A percentile compares a stretch with the other conserved stretches of the same genome.
Conservation (phyloP, 179 eudicot species). For the Beta lomatogona region DNA sequence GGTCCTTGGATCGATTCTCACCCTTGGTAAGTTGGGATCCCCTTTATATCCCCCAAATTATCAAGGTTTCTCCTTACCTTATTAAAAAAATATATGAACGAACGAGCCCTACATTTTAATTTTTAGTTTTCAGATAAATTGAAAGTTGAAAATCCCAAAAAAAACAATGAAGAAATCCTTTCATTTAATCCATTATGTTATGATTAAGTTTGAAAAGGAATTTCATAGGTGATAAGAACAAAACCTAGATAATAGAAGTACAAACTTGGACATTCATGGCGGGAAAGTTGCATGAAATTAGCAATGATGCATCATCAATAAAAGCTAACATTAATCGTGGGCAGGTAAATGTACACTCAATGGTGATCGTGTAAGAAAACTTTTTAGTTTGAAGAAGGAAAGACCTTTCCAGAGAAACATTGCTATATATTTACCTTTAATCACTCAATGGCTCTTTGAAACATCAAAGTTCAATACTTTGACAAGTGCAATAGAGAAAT, state of each 20-base stretch:
- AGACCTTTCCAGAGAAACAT: not conserved
- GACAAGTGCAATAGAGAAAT: not conserved
- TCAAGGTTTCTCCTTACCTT: no score
- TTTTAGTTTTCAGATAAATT: no score
- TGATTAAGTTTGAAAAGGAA: no score
- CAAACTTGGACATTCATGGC: not conserved
- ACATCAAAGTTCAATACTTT: constrained; percentile 6
- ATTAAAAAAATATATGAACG: no score
- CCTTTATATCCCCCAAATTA: no score
- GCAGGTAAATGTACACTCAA: not conserved
- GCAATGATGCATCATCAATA: not conserved
- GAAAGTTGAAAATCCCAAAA: no score
- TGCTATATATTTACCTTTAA: not conserved
- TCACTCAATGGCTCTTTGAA: not conserved
- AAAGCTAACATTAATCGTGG: constrained; percentile 13
- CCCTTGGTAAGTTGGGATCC: no score
- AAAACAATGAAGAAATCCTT: no score
- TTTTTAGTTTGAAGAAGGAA: constrained; percentile 25
- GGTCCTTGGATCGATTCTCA: no score
- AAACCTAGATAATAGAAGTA: not conserved
- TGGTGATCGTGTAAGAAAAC: constrained; percentile 8
- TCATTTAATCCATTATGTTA: no score
- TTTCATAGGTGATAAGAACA: no score
- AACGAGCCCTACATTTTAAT: no score
- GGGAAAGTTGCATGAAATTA: not conserved